Evolutionary conservation across 176 grass and related monocot species (phyloP), one percentile per base, ranked within the genome.

Genomic region (Musa schizocarpa): DNA sequence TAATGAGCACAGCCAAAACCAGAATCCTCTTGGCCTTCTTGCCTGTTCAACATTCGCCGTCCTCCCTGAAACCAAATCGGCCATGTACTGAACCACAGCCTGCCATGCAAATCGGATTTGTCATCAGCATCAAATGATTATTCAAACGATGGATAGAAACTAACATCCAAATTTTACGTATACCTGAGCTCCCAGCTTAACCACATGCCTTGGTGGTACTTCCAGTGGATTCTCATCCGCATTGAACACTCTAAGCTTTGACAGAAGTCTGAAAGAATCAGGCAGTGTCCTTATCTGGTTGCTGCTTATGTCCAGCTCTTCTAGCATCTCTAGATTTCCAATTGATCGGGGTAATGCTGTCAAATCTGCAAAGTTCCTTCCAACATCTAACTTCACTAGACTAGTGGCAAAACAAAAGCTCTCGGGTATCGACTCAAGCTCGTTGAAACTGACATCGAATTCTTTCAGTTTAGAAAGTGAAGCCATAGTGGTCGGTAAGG

Each of bases 151-250:
- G 34, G 3, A 43, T 43, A 43, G 34, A 43, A 43, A 43, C 4
- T 43, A 43, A 43, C 52, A 72, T 79, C 14, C 54, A 22, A 17
- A 82, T 12, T 13, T 55, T 20, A 78, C 26, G 65, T 65, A 80
- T 87, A 97, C 94, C 90, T 91, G 94, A 73, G 94, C 90, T 51
- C 90, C 94, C 71, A 97, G 63, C 67, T 97, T 97, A 22, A 90
- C 76, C 72, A 93, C 83, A 77, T 97, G 82, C 83, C 76, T 91
- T 53, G 90, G 90, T 57, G 94, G 94, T 59, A 91, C 78, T 56
- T 97, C 94, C 29, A 97, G 70, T 66, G 94, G 94, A 74, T 90
- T 97, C 81, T 97, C 94, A 50, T 97, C 94, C 9, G 94, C 94
- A 82, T 85, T 84, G 84, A 97, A 88, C 26, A 82, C 52, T n/a